Percentiles rank a stretch among this genome's conserved stretches.
phyloP scores from a whole-genome alignment of 306 rosid species.

The Citrullus amarus region DNA sequence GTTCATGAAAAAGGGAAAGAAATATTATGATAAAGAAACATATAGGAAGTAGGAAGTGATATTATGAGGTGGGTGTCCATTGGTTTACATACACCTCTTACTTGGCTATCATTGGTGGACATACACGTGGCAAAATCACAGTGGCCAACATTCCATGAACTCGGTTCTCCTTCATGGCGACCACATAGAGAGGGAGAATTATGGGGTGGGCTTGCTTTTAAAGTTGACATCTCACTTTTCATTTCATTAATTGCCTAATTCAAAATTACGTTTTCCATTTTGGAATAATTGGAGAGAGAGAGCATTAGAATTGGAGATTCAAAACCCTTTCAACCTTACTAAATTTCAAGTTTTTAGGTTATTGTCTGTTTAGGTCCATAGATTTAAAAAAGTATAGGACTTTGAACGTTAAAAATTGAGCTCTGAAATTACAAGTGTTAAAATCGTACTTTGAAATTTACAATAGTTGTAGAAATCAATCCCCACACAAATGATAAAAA shows the following conservation, averaged over 20 bases:
- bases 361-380: too few species aligned
- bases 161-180: not conserved
- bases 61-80: not conserved
- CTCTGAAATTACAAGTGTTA: too few species aligned
- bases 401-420: too few species aligned
- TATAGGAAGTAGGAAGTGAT: not conserved
- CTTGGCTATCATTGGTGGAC: not conserved
- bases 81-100: not conserved
- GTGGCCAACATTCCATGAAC: constrained; percentile 4
- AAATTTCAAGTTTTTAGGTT: too few species aligned
- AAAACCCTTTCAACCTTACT: too few species aligned
- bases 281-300: not conserved
- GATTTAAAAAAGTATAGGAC: too few species aligned
- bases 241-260: not conserved
- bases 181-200: not conserved
- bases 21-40: not conserved
- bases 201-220: not conserved
- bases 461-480: too few species aligned
- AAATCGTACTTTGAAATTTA: too few species aligned
- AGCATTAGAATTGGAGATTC: too few species aligned
- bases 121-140: not conserved
- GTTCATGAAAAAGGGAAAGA: not conserved
- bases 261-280: not conserved
- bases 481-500: too few species aligned
- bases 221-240: not conserved